Percentiles rank a stretch among this genome's conserved stretches.
These are phyloP conservation scores for Lactarius akahatsu DNA, from an alignment of 768 basidiomycete species.

Conservation along the genomic window DNA sequence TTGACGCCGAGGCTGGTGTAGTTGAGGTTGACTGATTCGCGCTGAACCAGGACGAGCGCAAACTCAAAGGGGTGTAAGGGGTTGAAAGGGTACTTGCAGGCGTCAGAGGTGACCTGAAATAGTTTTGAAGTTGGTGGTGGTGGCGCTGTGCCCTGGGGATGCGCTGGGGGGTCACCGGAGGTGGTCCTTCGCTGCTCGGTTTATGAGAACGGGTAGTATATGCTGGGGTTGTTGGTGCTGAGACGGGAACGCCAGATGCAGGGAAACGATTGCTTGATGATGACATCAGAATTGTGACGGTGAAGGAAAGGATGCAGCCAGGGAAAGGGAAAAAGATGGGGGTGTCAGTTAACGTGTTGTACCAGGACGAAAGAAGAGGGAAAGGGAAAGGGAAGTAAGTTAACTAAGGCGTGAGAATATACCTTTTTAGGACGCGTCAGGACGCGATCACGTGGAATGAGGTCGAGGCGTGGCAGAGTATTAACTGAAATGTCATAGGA, in stretches of 20 bases:
- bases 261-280: constrained; percentile 26
- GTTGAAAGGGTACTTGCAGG: constrained; percentile 52
- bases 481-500: neutral
- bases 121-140: constrained; percentile 38
- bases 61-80: constrained; percentile 69
- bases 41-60: constrained; percentile 55
- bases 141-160: constrained; percentile 43
- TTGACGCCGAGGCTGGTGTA: constrained; percentile 53
- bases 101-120: constrained; percentile 56
- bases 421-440: constrained; percentile 31
- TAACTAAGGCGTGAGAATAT: constrained; percentile 28
- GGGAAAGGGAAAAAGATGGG: constrained; percentile 20
- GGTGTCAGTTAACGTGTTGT: constrained; percentile 28
- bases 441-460: constrained; percentile 30
- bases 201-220: constrained; percentile 40
- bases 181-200: constrained; percentile 33
- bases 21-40: constrained; percentile 53
- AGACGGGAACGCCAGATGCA: constrained; percentile 37
- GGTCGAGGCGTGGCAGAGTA: neutral
- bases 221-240: constrained; percentile 47
- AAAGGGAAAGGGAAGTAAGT: constrained; percentile 19
- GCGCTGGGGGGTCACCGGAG: constrained; percentile 68
- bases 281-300: constrained; percentile 25
- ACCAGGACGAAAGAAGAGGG: constrained; percentile 18
- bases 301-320: constrained; percentile 21